Base-by-base conservation (phyloP, 495 filamentous ascomycete genomes). In the Aspergillus affinis region DNA sequence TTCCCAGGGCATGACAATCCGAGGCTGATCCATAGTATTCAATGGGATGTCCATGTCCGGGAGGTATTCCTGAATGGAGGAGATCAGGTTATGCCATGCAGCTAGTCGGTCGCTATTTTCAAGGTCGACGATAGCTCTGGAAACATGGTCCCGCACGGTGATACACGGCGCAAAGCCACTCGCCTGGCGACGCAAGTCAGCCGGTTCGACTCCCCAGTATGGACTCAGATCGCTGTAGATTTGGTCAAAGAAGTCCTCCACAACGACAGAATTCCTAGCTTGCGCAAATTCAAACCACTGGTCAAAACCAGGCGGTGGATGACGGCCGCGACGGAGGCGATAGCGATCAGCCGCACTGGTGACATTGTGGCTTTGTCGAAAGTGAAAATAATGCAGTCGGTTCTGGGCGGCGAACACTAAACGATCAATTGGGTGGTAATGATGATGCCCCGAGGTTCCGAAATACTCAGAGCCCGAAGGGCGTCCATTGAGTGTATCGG, bases 31-130 rank as follows among this genome's bases (percentile, higher is more conserved):
- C 75, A 87, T 83, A 3, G 78, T 75, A 63, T 90, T 90, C 61
- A 89, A 73, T 1, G 86, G 80, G 47, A 90, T 74, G 57, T 88
- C 86, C 78, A 90, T 82, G 67, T 90, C 86, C 15, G 88, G 88
- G 47, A 90, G 72, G 51, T 83, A 61, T 53, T 84, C 75, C 45
- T 82, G 71, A 46, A 90, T 75, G 0, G 76, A 81, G 44, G 79
- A 58, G 49, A 87, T 79, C 70, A 90, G 72, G 46, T 81, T 69
- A 45, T 82, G 58, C 80, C 62, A 68, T 9, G 36, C 15, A 2
- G 61, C 54, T 45, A 62, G 51, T 55, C 61, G 63, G 21, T 29
- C 12, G 30, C 29, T 46, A 2, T 44, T 29, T 17, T 10, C 15
- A 6, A 30, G 13, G n/a, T 52, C 61, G 4, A 56, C 48, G 19